Evolutionary conservation across 345 rosid species (phyloP), one percentile per base, ranked within the genome.

Genomic region (Salix exigua): DNA sequence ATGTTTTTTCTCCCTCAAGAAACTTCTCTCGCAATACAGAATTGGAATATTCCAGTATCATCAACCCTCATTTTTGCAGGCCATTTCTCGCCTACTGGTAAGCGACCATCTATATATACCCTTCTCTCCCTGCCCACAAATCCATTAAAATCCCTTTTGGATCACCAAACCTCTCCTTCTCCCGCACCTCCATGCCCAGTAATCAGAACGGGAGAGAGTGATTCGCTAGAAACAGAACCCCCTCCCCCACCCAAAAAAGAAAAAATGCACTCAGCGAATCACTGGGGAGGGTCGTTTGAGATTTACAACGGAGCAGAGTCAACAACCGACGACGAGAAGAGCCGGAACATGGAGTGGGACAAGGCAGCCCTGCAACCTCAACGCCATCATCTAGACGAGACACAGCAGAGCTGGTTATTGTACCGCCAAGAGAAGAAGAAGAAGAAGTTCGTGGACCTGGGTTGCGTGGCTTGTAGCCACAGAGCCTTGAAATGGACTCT

Each of bases 401-500:
- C 97, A 4, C 97, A 94, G 38, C 97, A 91, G 84, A 87, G 97
- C 74, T 94, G 97, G 98, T 83, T 94, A 25, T 76, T 92, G 37
- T 91, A 87, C 30, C 86, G 88, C 0, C 81, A 82, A 23, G 85
- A 85, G 67, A 75, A 76, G 64, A 88, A 82, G 86, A 88, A 89
- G 90, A 88, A 83, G 21, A 91, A 80, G 80, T 87, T 89, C 76
- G 91, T 94, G 12, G 92, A 94, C 82, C 75, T 94, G 58, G 98
- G 98, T 4, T 94, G 93, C 81, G 70, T 92, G 6, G 81, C 90
- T 55, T 82, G 87, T 80, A 88, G 86, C 80, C 91, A 75, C 40
- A 85, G 87, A 83, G 89, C 85, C 2, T 81, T 84, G 33, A 75
- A 85, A 76, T 91, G 89, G 89, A 88, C 88, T 25, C 60, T 89